These are phyloP conservation scores for Pyricularia grisea DNA, from an alignment of 2,329 filamentous ascomycete species.

Conservation along the genomic window DNA sequence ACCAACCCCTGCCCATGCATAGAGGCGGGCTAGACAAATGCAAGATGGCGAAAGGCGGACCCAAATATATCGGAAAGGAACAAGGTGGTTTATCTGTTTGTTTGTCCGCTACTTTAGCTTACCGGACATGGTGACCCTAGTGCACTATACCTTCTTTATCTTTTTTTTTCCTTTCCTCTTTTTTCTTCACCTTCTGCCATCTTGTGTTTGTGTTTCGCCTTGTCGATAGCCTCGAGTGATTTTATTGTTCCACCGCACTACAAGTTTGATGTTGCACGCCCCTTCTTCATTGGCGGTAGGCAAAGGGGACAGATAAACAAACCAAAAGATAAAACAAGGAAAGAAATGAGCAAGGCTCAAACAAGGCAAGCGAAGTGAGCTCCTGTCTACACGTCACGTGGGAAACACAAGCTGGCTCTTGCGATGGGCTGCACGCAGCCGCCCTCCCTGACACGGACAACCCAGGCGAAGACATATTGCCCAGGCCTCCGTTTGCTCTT, in stretches of 20 bases:
- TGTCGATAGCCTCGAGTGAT: not conserved
- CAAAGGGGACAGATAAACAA: not conserved
- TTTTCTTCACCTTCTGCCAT: not conserved
- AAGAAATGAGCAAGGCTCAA: not conserved
- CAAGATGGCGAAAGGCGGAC: not conserved
- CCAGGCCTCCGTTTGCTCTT: not conserved
- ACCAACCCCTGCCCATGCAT: not conserved
- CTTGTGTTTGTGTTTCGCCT: not conserved
- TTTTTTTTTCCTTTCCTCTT: not conserved
- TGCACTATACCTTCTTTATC: not conserved
- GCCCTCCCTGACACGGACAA: not conserved
- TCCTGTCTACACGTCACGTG: not conserved
- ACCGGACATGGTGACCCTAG: not conserved
- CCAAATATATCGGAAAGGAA: not conserved
- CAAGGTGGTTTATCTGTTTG: not conserved
- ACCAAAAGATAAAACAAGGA: not conserved
- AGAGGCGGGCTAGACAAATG: not conserved
- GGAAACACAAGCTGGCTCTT: not conserved
- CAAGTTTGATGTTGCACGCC: not conserved
- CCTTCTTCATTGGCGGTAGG: not conserved
- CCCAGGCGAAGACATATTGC: not conserved
- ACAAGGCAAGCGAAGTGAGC: not conserved
- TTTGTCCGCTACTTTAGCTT: not conserved
- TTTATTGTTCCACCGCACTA: not conserved
- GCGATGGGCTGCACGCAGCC: not conserved